These are phyloP conservation scores for Coleophoma cylindrospora DNA, from an alignment of 2,329 filamentous ascomycete genomes.

Conservation along the genomic window DNA sequence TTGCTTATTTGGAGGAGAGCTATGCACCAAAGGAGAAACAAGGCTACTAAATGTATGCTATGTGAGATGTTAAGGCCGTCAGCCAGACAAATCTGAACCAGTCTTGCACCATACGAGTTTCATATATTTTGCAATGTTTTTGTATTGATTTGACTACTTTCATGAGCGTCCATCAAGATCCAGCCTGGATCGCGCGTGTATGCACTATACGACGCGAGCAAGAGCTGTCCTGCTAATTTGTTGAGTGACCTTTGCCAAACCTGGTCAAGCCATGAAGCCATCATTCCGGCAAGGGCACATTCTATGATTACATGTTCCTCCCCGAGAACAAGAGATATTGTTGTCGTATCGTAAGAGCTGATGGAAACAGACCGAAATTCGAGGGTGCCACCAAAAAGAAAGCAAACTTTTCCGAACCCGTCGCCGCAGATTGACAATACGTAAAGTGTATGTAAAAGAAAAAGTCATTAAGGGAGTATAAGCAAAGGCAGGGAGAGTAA, in stretches of 20 bases:
- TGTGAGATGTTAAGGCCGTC: not conserved
- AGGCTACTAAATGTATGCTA: not conserved
- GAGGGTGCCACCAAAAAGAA: constrained; percentile 18
- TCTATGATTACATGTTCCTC: constrained; percentile 24
- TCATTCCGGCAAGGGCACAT: constrained; percentile 10
- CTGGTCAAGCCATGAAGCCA: constrained; percentile 9
- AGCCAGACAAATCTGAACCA: not conserved
- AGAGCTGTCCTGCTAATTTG: constrained; percentile 2
- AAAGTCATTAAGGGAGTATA: not conserved
- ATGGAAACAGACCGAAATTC: constrained; percentile 11
- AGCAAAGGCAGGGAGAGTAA: constrained; percentile 13
- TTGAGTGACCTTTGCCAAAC: constrained; percentile 11
- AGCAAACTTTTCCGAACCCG: constrained; percentile 25
- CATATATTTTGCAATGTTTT: constrained; percentile 21
- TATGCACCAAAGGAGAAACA: constrained; percentile 38
- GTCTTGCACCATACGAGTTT: not conserved
- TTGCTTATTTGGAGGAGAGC: constrained; percentile 46
- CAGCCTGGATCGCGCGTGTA: too few relatives aligned
- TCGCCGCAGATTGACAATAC: constrained; percentile 25
- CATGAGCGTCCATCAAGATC: too few relatives aligned
- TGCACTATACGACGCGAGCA: too few relatives aligned
- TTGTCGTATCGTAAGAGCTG: constrained; percentile 7
- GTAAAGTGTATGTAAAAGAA: constrained; percentile 9
- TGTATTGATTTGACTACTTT: constrained; percentile 11
- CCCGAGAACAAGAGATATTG: constrained; percentile 14